phyloP scores from a whole-genome alignment of 108 stramenopile genomes.

The Schizochytrium sp. region DNA sequence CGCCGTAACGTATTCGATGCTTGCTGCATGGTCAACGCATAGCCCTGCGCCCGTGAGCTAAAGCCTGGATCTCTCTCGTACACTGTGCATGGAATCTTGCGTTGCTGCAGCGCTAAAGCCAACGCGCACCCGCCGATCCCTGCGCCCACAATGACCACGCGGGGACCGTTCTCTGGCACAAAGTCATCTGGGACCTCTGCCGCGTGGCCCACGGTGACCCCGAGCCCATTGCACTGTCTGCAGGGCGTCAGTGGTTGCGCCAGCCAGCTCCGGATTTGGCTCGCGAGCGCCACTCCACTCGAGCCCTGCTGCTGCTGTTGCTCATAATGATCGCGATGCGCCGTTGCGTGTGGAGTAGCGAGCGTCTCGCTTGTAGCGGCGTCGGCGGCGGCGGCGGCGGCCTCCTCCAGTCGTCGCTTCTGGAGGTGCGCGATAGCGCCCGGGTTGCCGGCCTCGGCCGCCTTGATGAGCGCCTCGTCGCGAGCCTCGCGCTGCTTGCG shows the following conservation, averaged over 20 bases:
- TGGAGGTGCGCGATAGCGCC: not conserved
- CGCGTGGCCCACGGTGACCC: not conserved
- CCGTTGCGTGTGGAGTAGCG: too few species aligned
- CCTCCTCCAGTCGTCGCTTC: not conserved
- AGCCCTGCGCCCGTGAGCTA: slow-evolving; percentile 61
- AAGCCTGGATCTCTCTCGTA: slow-evolving; percentile 69
- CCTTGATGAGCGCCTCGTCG: not conserved
- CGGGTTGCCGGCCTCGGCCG: not conserved
- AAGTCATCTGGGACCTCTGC: not conserved
- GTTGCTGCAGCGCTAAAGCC: slow-evolving; percentile 66
- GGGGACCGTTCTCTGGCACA: not conserved
- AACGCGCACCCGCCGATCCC: slow-evolving; percentile 71
- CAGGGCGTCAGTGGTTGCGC: not conserved
- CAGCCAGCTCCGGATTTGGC: not conserved
- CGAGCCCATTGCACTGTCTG: not conserved
- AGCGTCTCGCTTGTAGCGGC: not conserved
- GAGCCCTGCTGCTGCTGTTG: too few species aligned
- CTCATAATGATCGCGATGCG: too few species aligned
- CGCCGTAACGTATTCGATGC: slow-evolving; percentile 58
- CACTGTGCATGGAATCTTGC: slow-evolving; percentile 56
- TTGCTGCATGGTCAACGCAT: slow-evolving; percentile 82
- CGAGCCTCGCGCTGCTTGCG: not conserved
- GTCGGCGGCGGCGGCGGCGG: not conserved
- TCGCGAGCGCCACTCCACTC: too few species aligned
- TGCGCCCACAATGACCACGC: slow-evolving; percentile 57